Evolutionary conservation across 495 filamentous ascomycete genomes (phyloP).

Genomic region (Neurospora tetraspora): DNA sequence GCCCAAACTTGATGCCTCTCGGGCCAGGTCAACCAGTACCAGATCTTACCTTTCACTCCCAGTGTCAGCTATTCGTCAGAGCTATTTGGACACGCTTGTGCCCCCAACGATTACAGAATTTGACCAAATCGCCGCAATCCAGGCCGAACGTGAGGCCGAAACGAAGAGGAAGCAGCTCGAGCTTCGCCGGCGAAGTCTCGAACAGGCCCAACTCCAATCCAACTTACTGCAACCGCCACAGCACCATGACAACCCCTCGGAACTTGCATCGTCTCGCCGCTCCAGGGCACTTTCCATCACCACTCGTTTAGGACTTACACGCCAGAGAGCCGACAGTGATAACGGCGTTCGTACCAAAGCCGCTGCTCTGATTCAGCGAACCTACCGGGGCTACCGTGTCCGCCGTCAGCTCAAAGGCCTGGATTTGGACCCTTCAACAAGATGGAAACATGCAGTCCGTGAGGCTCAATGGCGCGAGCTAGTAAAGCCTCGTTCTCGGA

Average conservation of each 20-base stretch:
- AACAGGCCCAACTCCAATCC: slow-evolving; percentile 10
- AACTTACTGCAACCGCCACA: slow-evolving; percentile 9
- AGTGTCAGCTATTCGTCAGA: slow-evolving; percentile 15
- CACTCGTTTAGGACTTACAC: neutral
- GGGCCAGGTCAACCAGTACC: neutral
- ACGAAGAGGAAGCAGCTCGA: slow-evolving; percentile 24
- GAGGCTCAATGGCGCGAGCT: slow-evolving; percentile 53
- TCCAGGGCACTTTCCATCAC: neutral
- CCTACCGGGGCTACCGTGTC: slow-evolving; percentile 60
- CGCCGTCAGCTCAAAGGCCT: slow-evolving; percentile 56
- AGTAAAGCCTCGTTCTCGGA: slow-evolving; percentile 36
- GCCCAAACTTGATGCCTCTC: neutral
- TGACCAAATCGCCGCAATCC: slow-evolving; percentile 29
- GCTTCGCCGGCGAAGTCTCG: slow-evolving; percentile 18
- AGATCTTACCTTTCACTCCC: neutral
- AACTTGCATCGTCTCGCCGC: neutral
- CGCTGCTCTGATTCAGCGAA: slow-evolving; percentile 50
- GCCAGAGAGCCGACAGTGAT: slow-evolving; percentile 2
- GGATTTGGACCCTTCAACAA: slow-evolving; percentile 51
- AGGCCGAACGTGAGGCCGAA: slow-evolving; percentile 38
- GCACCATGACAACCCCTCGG: neutral
- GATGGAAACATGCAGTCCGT: slow-evolving; percentile 60
- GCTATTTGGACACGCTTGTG: slow-evolving; percentile 40
- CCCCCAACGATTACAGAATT: slow-evolving; percentile 35
- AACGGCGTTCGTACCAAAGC: slow-evolving; percentile 25